phyloP scores from a whole-genome alignment of 129 eudicot species.

The Erigeron canadensis region DNA sequence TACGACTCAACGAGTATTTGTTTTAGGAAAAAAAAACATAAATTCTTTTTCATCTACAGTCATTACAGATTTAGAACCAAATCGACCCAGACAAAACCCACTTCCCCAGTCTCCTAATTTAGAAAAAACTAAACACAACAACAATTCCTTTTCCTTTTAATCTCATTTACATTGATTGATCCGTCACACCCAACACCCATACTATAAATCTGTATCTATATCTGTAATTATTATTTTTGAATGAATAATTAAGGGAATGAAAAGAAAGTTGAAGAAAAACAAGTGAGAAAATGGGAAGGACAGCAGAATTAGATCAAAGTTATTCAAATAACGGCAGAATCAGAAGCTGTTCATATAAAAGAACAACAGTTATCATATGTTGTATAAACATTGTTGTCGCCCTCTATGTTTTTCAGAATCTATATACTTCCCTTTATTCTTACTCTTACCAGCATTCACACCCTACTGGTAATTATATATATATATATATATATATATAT shows the following conservation, averaged over 20 bases:
- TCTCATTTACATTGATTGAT: slow-evolving; percentile 16
- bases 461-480: slow-evolving; percentile 37
- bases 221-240: background rate
- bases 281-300: slow-evolving; percentile 33
- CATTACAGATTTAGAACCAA: slow-evolving; percentile 26
- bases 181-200: slow-evolving; percentile 24
- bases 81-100: slow-evolving; percentile 26
- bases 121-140: background rate
- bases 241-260: slow-evolving; percentile 54
- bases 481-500: background rate
- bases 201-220: background rate
- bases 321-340: slow-evolving; percentile 35
- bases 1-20: too few species aligned
- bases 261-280: background rate
- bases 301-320: slow-evolving; percentile 54
- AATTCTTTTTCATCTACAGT: too few species aligned
- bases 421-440: slow-evolving; percentile 62
- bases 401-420: slow-evolving; percentile 71
- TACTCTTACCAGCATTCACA: slow-evolving; percentile 54
- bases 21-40: too few species aligned
- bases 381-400: slow-evolving; percentile 76
- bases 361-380: slow-evolving; percentile 72
- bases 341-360: slow-evolving; percentile 66
- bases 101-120: slow-evolving; percentile 19
- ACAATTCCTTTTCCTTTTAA: background rate